Evolutionary conservation across 2,329 filamentous ascomycete genomes (phyloP), one percentile per base, ranked within the genome.

Genomic region (Dothidotthia symphoricarpi): DNA sequence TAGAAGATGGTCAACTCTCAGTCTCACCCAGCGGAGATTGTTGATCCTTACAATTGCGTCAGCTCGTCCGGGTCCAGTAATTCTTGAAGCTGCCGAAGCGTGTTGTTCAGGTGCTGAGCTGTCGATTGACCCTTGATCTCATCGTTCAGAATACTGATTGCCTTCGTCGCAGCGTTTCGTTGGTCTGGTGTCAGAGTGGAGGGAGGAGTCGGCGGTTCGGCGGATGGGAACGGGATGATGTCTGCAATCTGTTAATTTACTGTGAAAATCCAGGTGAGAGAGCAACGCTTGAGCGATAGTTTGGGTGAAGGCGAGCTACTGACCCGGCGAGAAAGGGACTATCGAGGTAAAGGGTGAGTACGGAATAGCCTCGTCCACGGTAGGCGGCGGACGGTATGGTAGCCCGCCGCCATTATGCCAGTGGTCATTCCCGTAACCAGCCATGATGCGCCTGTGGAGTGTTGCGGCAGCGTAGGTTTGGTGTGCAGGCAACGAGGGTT

Each of bases 261-360:
- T 30, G 27, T 26, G 37, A 14, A 31, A 24, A 30, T 10, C 15
- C 15, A 48, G 31, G 53, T 56, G 37, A 58, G 45, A 57, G 48
- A 48, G 36, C 26, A 16, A 29, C 16, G 40, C 28, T 8, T 33
- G 36, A 38, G 32, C 31, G 29, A 31, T 34, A 37, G 19, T 34
- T 24, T 13, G 39, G 31, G 54, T 58, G 47, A 57, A 44, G 45
- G 34, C 41, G 41, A 25, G 34, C 14, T 41, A 66, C 70, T 51
- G 68, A 89, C 87, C 82, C 51, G 85, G 78, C 63, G 85, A 80
- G 65, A 91, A 88, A 3, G 87, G 86, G 35, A 87, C 76, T 32
- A 90, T 84, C 3, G 86, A 88, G 32, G 83, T 86, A 61, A 91
- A 83, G 16, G 88, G 87, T 34, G 86, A 87, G 67, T 83, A 90